Percentiles rank a stretch among this genome's conserved stretches.
Conservation (phyloP, 805 yeast species). For the Scheffersomyces lignosus region DNA sequence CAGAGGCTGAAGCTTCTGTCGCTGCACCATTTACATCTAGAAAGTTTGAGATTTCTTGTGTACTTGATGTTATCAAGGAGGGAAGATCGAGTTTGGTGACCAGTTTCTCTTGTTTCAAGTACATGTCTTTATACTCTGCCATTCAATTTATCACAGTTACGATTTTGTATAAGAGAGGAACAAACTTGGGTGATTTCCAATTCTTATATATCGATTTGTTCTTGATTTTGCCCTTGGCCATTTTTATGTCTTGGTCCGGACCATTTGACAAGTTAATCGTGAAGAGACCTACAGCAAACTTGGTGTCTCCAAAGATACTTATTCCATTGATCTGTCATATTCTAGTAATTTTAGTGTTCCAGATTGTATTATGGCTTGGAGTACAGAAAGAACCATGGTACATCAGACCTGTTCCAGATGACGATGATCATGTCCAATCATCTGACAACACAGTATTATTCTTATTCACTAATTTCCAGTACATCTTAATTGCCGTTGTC, state of each 20-base stretch:
- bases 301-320: slow-evolving; percentile 85
- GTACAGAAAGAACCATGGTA: slow-evolving; percentile 73
- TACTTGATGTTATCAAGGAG: slow-evolving; percentile 84
- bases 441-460: slow-evolving; percentile 90
- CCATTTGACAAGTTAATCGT: slow-evolving; percentile 60
- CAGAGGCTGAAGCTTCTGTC: slow-evolving; percentile 98
- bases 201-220: slow-evolving; percentile 90
- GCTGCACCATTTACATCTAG: slow-evolving; percentile 98
- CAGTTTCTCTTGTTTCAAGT: slow-evolving; percentile 94
- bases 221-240: slow-evolving; percentile 89
- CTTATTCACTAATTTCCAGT: slow-evolving; percentile 81
- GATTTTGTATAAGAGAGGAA: slow-evolving; percentile 80
- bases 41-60: slow-evolving; percentile 88
- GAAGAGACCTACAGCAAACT: slow-evolving; percentile 91
- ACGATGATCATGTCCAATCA: slow-evolving; percentile 69
- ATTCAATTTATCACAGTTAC: slow-evolving; percentile 91
- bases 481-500: slow-evolving; percentile 79
- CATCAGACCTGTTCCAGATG: slow-evolving; percentile 74
- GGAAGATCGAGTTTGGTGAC: slow-evolving; percentile 96
- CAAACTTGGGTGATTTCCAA: slow-evolving; percentile 95
- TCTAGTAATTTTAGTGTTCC: slow-evolving; percentile 60
- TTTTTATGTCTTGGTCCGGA: slow-evolving; percentile 96
- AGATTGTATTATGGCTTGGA: slow-evolving; percentile 62
- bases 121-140: slow-evolving; percentile 95
- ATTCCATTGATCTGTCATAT: slow-evolving; percentile 83